phyloP scores from a whole-genome alignment of 2,329 filamentous ascomycete genomes.

The Ceratocystis alfenasii region DNA sequence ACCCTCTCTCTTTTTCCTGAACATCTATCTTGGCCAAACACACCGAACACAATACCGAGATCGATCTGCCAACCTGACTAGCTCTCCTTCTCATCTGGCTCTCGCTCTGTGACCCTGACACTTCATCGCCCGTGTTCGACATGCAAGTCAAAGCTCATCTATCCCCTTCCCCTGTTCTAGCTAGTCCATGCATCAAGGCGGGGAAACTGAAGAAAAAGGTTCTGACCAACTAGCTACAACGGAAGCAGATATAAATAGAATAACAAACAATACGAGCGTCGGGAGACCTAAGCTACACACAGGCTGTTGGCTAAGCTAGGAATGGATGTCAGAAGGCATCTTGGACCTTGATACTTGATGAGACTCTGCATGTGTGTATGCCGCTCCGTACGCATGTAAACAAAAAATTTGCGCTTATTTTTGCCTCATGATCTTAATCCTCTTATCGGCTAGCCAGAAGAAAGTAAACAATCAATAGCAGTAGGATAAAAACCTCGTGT shows the following conservation, averaged over 20 bases:
- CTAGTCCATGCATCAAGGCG: not conserved
- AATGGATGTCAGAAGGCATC: not conserved
- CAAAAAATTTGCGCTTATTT: no score
- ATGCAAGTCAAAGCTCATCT: not conserved
- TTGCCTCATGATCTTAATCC: no score
- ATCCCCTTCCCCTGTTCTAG: not conserved
- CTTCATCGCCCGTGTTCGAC: not conserved
- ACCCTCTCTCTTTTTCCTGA: no score
- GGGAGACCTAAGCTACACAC: not conserved
- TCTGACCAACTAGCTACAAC: not conserved
- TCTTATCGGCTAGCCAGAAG: not conserved
- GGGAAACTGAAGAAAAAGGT: not conserved
- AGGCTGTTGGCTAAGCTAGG: not conserved
- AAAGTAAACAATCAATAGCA: not conserved
- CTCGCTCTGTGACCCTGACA: no score
- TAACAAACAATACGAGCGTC: not conserved
- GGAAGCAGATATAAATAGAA: conserved; percentile 3
- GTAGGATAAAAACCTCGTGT: not conserved
- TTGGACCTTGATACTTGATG: no score
- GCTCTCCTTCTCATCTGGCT: no score
- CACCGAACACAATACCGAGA: no score
- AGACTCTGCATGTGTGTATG: no score
- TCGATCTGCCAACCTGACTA: no score
- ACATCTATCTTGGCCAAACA: no score
- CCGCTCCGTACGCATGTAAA: no score